Percentiles rank a stretch among this genome's conserved stretches.
Conservation (phyloP, 75 land plant genomes). For the Chamaecyparis obtusa region DNA sequence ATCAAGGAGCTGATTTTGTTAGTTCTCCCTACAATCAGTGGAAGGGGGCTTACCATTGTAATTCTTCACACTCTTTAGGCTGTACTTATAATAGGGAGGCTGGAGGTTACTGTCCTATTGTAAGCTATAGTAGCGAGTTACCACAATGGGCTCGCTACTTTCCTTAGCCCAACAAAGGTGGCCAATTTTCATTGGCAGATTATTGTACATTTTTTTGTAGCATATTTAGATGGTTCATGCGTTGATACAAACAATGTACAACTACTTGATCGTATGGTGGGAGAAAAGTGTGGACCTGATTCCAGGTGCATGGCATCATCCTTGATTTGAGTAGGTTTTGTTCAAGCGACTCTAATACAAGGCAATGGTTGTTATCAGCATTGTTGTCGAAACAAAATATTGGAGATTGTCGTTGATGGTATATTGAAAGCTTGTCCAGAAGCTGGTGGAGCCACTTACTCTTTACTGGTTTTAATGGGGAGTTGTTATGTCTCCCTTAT, state of each 20-base stretch:
- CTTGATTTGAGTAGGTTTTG: slow-evolving; percentile 90
- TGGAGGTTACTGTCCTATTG: slow-evolving; percentile 98
- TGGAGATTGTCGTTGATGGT: slow-evolving; percentile 99
- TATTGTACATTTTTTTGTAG: slow-evolving; percentile 99
- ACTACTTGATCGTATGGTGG: slow-evolving; percentile 91
- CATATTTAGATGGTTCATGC: slow-evolving; percentile 99
- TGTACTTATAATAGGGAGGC: slow-evolving; percentile 99
- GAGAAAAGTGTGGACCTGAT: slow-evolving; percentile 82
- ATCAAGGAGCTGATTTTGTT: slow-evolving; percentile 92
- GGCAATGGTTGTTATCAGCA: slow-evolving; percentile 99
- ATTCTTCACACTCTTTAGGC: slow-evolving; percentile 81
- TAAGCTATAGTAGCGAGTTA: slow-evolving; percentile 80
- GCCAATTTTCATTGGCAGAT: slow-evolving; percentile 96
- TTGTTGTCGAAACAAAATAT: slow-evolving; percentile 58
- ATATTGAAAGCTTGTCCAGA: slow-evolving; percentile 89
- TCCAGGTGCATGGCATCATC: slow-evolving; percentile 98
- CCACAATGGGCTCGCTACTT: slow-evolving; percentile 96
- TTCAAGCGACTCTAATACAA: slow-evolving; percentile 84
- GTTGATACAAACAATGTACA: slow-evolving; percentile 88
- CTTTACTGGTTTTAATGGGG: slow-evolving; percentile 93
- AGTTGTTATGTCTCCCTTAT: slow-evolving; percentile 81
- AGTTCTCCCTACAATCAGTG: slow-evolving; percentile 85
- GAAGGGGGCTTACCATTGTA: slow-evolving; percentile 95
- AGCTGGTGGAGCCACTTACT: slow-evolving; percentile 82
- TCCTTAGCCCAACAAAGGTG: slow-evolving; percentile 96